Evolutionary conservation across 805 yeast genomes (phyloP).

Genomic region (Tanozyma kutaoensis): DNA sequence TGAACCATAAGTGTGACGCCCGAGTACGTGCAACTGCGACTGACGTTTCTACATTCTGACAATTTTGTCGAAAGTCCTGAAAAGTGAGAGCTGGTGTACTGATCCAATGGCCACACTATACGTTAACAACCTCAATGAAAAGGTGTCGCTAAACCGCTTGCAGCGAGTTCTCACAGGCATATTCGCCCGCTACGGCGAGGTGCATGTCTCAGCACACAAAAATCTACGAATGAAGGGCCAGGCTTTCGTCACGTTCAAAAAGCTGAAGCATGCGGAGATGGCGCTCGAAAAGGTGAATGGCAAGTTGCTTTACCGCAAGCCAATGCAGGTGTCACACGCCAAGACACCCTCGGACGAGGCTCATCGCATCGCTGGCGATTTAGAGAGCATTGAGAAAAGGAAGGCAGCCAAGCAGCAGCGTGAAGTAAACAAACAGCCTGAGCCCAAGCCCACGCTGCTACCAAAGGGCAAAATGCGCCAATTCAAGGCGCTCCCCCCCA

Average conservation of each 20-base stretch:
- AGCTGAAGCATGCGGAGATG: too few species aligned
- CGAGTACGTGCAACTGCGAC: too few species aligned
- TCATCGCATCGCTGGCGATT: conserved; percentile 3
- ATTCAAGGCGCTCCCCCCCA: conserved; percentile 40
- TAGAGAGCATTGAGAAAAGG: conserved; percentile 4
- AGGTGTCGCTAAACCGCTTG: conserved; percentile 28
- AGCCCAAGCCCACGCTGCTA: conserved; percentile 2
- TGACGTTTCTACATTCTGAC: too few species aligned
- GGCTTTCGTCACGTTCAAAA: conserved; percentile 21
- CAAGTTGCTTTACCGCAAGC: too few species aligned
- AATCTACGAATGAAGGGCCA: conserved; percentile 59
- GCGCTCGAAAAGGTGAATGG: too few species aligned
- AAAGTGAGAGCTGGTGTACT: too few species aligned
- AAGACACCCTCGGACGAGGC: conserved; percentile 30
- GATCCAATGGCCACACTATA: conserved; percentile 38
- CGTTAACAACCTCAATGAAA: conserved; percentile 53
- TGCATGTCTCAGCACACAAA: conserved; percentile 43
- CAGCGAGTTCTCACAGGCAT: conserved; percentile 43
- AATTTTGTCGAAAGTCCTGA: too few species aligned
- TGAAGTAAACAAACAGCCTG: conserved; percentile 9
- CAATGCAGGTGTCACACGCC: conserved; percentile 32
- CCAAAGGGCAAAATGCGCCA: conserved; percentile 5
- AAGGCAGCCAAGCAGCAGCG: conserved; percentile 9
- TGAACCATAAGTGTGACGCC: too few species aligned
- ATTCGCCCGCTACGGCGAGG: conserved; percentile 54